Evolutionary conservation across 176 grass and related monocot species (phyloP).

Genomic region (Hyparrhenia diplandra): DNA sequence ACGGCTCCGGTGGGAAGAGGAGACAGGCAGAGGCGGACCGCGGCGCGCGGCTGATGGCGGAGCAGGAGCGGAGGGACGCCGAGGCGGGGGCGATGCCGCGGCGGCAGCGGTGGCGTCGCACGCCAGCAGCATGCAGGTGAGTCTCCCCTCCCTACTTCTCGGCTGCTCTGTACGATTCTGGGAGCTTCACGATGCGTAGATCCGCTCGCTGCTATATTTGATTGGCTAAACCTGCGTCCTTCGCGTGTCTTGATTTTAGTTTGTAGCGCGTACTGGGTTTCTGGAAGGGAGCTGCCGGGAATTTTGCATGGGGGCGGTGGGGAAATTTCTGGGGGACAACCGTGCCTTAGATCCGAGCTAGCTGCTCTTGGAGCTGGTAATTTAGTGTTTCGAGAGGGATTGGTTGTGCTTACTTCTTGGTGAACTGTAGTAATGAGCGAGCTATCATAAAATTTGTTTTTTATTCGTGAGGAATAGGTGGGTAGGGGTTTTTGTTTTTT

Average conservation of each 20-base stretch:
- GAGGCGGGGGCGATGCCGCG: slow-evolving; percentile 25
- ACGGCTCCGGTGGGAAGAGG: too few relatives aligned
- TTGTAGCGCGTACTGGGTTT: background rate
- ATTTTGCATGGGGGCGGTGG: too few relatives aligned
- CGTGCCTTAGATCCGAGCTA: slow-evolving; percentile 38
- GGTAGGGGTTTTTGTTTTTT: background rate
- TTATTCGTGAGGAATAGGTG: background rate
- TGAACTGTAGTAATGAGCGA: background rate
- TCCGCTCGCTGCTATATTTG: slow-evolving; percentile 17
- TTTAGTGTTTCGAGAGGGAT: slow-evolving; percentile 6
- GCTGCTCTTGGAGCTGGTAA: slow-evolving; percentile 18
- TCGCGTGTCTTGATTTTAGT: slow-evolving; percentile 7
- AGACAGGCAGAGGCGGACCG: background rate
- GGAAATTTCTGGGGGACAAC: slow-evolving; percentile 9
- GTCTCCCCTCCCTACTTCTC: background rate
- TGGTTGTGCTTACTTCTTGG: background rate
- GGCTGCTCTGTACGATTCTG: slow-evolving; percentile 11
- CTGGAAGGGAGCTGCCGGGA: slow-evolving; percentile 14
- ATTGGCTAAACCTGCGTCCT: background rate
- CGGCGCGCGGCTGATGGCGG: slow-evolving; percentile 30
- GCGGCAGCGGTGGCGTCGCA: slow-evolving; percentile 12
- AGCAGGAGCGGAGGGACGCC: slow-evolving; percentile 40
- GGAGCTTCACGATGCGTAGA: slow-evolving; percentile 23
- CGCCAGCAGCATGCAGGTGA: slow-evolving; percentile 45
- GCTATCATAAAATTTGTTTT: background rate